Evolutionary conservation across 768 basidiomycete genomes (phyloP), one percentile per base, ranked within the genome.

Genomic region (Hypsizygus marmoreus): DNA sequence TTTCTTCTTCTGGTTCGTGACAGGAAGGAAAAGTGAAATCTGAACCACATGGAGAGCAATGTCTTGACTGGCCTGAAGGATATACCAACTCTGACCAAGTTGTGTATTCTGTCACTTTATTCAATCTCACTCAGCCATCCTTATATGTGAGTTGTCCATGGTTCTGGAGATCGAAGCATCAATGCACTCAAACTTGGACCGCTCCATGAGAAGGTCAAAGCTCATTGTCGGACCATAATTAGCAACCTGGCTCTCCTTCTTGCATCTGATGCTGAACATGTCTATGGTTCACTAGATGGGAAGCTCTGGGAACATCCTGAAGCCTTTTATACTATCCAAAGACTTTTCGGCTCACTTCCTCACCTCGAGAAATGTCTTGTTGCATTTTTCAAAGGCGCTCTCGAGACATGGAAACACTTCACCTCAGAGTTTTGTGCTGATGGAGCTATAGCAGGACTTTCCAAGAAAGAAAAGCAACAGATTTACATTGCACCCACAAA

Each of bases 31-130:
- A 56, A 49, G 0, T 48, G 45, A 2, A 29, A n/a, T 0, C 56
- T 64, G 23, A 74, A 51, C 11, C 58, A 75, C 31, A 61, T 75
- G 36, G 71, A 75, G 50, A 12, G 47, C 4, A 72, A 72, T 43
- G 13, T 70, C 4, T 45, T 19, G 6, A 33, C 47, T 11, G 65
- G 53, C 4, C 41, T 69, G 1, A 33, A 58, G 3, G 55, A 60
- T 47, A 38, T 49, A 2, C 37, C 62, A 4, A 69, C 66, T 9
- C 46, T 57, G 6, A 66, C 64, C 0, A 64, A 68, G 36, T 46
- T 70, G 10, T 38, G 39, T 42, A 56, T 57, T 0, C 40, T 69
- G 9, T 49, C 57, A 0, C 42, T 66, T 1, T 69, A 68, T 43
- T 26, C 23, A 6, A 41, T 51, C 2, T 31, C 48, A 0, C 35